Percentiles rank a stretch among this genome's conserved stretches.
Evolutionary conservation across 2,329 filamentous ascomycete species (phyloP).

Genomic region (Hypoxylon sp.): DNA sequence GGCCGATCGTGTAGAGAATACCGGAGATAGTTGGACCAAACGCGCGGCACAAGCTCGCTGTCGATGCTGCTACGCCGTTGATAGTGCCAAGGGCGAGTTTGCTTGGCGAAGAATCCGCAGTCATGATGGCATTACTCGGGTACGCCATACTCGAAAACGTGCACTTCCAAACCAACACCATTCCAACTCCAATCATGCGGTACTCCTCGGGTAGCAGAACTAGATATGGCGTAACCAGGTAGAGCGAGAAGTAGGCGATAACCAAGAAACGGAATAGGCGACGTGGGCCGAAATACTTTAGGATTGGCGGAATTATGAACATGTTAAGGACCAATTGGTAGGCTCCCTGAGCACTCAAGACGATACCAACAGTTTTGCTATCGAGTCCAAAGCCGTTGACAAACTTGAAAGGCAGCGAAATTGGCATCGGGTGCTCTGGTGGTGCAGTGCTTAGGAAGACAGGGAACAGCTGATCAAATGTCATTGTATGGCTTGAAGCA

Average conservation of each 20-base stretch:
- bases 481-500: slow-evolving; percentile 86
- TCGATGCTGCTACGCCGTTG: slow-evolving; percentile 92
- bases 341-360: slow-evolving; percentile 88
- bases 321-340: slow-evolving; percentile 92
- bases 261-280: slow-evolving; percentile 86
- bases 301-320: slow-evolving; percentile 85
- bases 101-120: slow-evolving; percentile 89
- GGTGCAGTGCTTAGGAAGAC: slow-evolving; percentile 84
- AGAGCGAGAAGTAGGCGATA: slow-evolving; percentile 87
- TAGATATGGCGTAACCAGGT: slow-evolving; percentile 89
- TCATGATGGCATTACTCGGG: slow-evolving; percentile 88
- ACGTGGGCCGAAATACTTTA: slow-evolving; percentile 81
- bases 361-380: slow-evolving; percentile 86
- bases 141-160: slow-evolving; percentile 93
- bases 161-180: slow-evolving; percentile 90
- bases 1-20: slow-evolving; percentile 83
- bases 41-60: slow-evolving; percentile 88
- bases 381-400: slow-evolving; percentile 86
- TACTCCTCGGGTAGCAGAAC: slow-evolving; percentile 82
- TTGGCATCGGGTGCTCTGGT: slow-evolving; percentile 64
- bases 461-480: slow-evolving; percentile 93
- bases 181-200: slow-evolving; percentile 81
- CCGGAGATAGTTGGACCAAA: slow-evolving; percentile 92
- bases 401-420: slow-evolving; percentile 86
- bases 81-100: slow-evolving; percentile 89